Conservation (phyloP, 306 rosid genomes). For the Adenanthera pavonina region DNA sequence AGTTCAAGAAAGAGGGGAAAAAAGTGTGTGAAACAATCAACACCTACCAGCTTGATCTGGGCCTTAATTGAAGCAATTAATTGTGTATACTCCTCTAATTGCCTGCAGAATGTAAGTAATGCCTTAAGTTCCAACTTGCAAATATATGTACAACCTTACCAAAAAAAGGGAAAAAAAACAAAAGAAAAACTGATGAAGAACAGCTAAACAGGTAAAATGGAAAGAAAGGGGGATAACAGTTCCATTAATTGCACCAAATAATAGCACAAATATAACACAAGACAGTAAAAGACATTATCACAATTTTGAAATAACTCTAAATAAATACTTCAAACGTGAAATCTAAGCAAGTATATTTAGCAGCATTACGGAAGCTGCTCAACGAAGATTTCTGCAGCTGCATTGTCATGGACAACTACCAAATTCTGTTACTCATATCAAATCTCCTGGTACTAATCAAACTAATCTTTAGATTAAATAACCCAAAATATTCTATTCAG, state of each 20-base stretch:
- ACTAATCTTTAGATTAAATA: neutral
- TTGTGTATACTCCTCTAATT: slow-evolving; percentile 76
- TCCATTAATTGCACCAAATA: slow-evolving; percentile 11
- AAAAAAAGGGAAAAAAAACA: slow-evolving; percentile 1
- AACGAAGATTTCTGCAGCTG: slow-evolving; percentile 6
- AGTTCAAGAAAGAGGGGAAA: neutral
- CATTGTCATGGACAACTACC: neutral
- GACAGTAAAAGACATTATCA: slow-evolving; percentile 1
- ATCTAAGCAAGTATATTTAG: slow-evolving; percentile 18
- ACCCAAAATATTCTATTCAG: neutral
- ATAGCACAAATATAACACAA: slow-evolving; percentile 3
- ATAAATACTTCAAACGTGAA: neutral
- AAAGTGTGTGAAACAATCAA: slow-evolving; percentile 10
- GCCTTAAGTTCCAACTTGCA: slow-evolving; percentile 30
- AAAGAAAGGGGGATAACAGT: slow-evolving; percentile 14
- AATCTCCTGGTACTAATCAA: neutral
- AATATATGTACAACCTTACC: slow-evolving; percentile 21
- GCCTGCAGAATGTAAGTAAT: slow-evolving; percentile 56
- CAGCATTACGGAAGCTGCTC: slow-evolving; percentile 4
- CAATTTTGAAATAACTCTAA: neutral
- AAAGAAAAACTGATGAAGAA: neutral
- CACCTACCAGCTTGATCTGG: slow-evolving; percentile 85
- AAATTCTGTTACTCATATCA: neutral
- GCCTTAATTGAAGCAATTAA: slow-evolving; percentile 90
- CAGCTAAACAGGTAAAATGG: slow-evolving; percentile 1